Evolutionary conservation across 495 filamentous ascomycete species (phyloP).

Genomic region (Podospora pseudopauciseta): DNA sequence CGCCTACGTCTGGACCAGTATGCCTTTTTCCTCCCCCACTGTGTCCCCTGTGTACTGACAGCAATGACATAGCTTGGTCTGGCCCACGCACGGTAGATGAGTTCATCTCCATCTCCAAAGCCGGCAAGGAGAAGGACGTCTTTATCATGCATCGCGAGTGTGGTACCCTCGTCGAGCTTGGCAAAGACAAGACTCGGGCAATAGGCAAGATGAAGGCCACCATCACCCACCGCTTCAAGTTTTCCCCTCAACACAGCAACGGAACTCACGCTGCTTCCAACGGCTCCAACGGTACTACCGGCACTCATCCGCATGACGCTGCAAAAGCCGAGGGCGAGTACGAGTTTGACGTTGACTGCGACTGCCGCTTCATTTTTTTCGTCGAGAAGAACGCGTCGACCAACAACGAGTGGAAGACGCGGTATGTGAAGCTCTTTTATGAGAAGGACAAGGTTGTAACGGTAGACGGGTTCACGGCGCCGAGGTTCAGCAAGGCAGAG

Average conservation of each 20-base stretch:
- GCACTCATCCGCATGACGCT: background rate
- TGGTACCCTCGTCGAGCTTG: constrained; percentile 59
- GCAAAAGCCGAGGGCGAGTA: constrained; percentile 21
- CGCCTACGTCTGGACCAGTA: constrained; percentile 59
- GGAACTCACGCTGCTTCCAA: background rate
- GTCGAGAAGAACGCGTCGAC: constrained; percentile 42
- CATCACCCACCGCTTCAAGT: constrained; percentile 61
- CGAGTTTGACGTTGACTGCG: constrained; percentile 58
- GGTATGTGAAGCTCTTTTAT: constrained; percentile 62
- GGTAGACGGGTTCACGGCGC: constrained; percentile 50
- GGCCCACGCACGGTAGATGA: constrained; percentile 50
- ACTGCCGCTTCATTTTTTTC: constrained; percentile 63
- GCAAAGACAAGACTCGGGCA: constrained; percentile 44
- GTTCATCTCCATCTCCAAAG: constrained; percentile 58
- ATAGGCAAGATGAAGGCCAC: constrained; percentile 69
- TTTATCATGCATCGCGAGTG: constrained; percentile 68
- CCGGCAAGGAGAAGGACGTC: constrained; percentile 56
- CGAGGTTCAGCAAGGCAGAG: constrained; percentile 45
- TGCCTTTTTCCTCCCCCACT: constrained; percentile 5
- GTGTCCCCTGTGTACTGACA: background rate
- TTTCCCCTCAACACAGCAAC: constrained; percentile 20
- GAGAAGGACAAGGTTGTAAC: constrained; percentile 66
- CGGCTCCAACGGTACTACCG: constrained; percentile 9
- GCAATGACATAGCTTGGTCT: constrained; percentile 47
- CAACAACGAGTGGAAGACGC: constrained; percentile 51